phyloP scores from a whole-genome alignment of 768 basidiomycete species.

The Naganishia antarctica region DNA sequence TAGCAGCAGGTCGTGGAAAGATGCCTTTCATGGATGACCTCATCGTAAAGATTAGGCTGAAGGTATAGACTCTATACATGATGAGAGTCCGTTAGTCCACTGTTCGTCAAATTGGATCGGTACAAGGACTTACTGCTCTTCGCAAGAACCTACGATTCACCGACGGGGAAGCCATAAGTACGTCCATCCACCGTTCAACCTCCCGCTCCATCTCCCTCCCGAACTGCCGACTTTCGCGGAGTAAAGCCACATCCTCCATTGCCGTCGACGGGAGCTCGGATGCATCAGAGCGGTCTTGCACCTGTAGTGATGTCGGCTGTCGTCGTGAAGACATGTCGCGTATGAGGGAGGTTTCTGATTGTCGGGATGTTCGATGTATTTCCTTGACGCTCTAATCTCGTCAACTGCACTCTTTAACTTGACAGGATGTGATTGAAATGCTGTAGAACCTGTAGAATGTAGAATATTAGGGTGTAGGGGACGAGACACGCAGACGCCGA shows the following conservation, averaged over 20 bases:
- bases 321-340: not conserved
- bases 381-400: no score
- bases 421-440: no score
- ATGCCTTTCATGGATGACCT: conserved; percentile 43
- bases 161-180: conserved; percentile 39
- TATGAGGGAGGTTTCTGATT: no score
- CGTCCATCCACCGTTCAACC: conserved; percentile 43
- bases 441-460: no score
- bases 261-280: not conserved
- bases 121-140: conserved; percentile 35
- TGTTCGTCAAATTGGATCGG: not conserved
- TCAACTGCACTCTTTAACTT: no score
- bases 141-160: conserved; percentile 34
- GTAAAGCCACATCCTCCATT: conserved; percentile 22
- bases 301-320: conserved; percentile 1
- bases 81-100: not conserved
- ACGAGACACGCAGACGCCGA: no score
- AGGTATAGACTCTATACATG: conserved; percentile 33
- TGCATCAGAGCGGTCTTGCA: not conserved
- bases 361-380: no score
- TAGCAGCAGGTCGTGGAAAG: conserved; percentile 43
- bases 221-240: conserved; percentile 24
- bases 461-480: no score
- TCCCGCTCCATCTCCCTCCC: conserved; percentile 34
- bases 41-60: conserved; percentile 37